A percentile compares a stretch with the other conserved stretches of the same genome.
phyloP scores from a whole-genome alignment of 805 yeast genomes.

The Debaryomyces hansenii region DNA sequence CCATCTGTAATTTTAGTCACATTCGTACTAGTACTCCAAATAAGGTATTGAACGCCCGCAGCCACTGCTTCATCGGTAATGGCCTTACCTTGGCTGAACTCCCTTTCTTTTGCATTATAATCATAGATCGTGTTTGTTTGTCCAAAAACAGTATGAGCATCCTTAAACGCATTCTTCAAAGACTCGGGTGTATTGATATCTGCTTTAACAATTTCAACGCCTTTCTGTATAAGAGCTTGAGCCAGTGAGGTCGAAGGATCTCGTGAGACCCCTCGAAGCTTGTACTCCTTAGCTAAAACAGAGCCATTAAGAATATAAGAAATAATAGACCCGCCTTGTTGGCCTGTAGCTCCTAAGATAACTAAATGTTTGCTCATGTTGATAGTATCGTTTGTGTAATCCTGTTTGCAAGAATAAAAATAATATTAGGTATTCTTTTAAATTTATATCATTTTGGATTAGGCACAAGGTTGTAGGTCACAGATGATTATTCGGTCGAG shows the following conservation, averaged over 20 bases:
- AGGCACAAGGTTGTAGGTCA: too few species aligned
- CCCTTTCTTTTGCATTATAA: constrained; percentile 10
- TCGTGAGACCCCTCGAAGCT: constrained; percentile 13
- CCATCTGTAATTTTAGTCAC: constrained; percentile 1
- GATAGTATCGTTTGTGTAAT: too few species aligned
- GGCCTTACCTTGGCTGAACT: constrained; percentile 5
- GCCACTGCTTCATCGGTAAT: constrained; percentile 4
- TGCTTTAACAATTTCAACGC: constrained; percentile 12
- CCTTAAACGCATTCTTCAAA: constrained; percentile 2
- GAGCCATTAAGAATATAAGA: constrained; percentile 5
- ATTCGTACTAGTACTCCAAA: constrained; percentile 4
- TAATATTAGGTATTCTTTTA: too few species aligned
- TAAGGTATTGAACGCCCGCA: constrained; percentile 3
- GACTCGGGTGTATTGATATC: constrained; percentile 4
- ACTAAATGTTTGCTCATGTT: constrained; percentile 7
- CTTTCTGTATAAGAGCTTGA: constrained; percentile 7
- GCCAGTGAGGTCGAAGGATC: constrained; percentile 3
- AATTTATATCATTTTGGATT: too few species aligned
- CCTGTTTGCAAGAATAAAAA: not conserved
- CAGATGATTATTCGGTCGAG: too few species aligned
- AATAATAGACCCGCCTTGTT: constrained; percentile 23
- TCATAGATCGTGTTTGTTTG: not conserved
- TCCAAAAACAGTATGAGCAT: constrained; percentile 6
- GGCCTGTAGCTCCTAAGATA: constrained; percentile 20
- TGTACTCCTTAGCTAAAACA: constrained; percentile 5